Percentiles rank a stretch among this genome's conserved stretches.
phyloP scores from a whole-genome alignment of 768 basidiomycete species.

The Psilocybe cyanescens region DNA sequence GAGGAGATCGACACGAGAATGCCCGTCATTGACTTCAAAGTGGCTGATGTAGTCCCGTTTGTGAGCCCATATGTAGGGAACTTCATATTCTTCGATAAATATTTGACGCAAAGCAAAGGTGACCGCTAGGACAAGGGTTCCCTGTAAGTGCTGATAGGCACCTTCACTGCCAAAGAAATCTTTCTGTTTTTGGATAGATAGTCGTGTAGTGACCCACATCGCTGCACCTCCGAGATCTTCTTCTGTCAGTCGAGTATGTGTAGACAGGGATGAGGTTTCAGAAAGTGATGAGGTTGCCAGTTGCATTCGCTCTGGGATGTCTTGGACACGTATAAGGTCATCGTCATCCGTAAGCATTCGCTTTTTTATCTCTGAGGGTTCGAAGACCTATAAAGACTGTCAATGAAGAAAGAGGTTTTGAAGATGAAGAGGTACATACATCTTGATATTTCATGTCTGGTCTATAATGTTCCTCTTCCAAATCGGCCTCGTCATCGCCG shows the following conservation, averaged over 20 bases:
- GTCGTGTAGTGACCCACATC: conserved; percentile 83
- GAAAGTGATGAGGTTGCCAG: conserved; percentile 87
- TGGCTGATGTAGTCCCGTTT: conserved; percentile 89
- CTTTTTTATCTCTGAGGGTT: conserved; percentile 93
- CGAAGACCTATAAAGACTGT: conserved; percentile 75
- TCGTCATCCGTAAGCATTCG: conserved; percentile 92
- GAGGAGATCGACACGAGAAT: conserved; percentile 72
- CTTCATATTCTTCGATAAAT: conserved; percentile 89
- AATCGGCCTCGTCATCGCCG: conserved; percentile 71
- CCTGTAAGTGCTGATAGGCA: conserved; percentile 58
- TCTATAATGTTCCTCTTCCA: conserved; percentile 54
- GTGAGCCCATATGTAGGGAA: conserved; percentile 94
- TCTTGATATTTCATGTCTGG: conserved; percentile 85
- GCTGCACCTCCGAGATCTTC: conserved; percentile 82
- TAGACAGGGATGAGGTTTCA: conserved; percentile 57
- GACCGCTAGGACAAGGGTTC: conserved; percentile 78
- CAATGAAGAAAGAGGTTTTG: conserved; percentile 6
- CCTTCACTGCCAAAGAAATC: conserved; percentile 76
- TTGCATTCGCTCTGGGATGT: conserved; percentile 96
- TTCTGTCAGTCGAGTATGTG: conserved; percentile 66
- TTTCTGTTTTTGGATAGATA: conserved; percentile 71
- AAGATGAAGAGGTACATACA: conserved; percentile 42
- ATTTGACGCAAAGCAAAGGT: conserved; percentile 78
- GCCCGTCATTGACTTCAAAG: conserved; percentile 70
- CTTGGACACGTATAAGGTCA: conserved; percentile 85